These are phyloP conservation scores for Pyrenochaeta sp. DNA, from an alignment of 2,329 filamentous ascomycete genomes.

Conservation along the genomic window DNA sequence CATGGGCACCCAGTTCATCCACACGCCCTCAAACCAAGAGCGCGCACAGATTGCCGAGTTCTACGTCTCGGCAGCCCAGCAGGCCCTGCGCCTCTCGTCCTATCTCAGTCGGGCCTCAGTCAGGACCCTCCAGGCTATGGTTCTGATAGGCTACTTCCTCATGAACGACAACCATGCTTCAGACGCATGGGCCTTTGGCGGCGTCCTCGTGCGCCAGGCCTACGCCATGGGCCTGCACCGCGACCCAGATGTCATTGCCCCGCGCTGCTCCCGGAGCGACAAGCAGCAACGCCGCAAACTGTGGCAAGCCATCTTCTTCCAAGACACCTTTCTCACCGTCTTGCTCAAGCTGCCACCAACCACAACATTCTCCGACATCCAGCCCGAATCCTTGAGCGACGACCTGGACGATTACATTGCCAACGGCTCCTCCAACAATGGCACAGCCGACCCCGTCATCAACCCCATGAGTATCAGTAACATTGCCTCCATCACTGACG, in stretches of 20 bases:
- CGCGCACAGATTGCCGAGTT: constrained; percentile 81
- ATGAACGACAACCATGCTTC: constrained; percentile 88
- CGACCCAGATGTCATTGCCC: constrained; percentile 76
- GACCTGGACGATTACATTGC: constrained; percentile 71
- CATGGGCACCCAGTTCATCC: constrained; percentile 80
- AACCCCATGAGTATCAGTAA: constrained; percentile 62
- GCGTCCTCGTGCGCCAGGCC: constrained; percentile 77
- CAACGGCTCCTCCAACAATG: constrained; percentile 62
- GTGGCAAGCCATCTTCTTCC: constrained; percentile 82
- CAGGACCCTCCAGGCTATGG: constrained; percentile 80
- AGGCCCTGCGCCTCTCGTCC: constrained; percentile 76
- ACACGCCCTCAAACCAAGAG: constrained; percentile 64
- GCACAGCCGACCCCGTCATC: constrained; percentile 51
- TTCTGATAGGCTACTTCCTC: constrained; percentile 82
- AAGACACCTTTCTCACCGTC: constrained; percentile 83
- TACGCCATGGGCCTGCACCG: constrained; percentile 84
- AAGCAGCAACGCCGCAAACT: constrained; percentile 82
- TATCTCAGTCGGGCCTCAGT: constrained; percentile 80
- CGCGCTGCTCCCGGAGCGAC: constrained; percentile 72
- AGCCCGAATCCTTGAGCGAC: constrained; percentile 75
- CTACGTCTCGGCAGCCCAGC: constrained; percentile 81
- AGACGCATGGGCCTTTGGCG: constrained; percentile 83
- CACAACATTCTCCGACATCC: constrained; percentile 81
- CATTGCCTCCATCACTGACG: constrained; percentile 53
- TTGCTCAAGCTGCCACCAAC: constrained; percentile 79